Conservation (phyloP, 441 rosid genomes). For the Sinapis alba region DNA sequence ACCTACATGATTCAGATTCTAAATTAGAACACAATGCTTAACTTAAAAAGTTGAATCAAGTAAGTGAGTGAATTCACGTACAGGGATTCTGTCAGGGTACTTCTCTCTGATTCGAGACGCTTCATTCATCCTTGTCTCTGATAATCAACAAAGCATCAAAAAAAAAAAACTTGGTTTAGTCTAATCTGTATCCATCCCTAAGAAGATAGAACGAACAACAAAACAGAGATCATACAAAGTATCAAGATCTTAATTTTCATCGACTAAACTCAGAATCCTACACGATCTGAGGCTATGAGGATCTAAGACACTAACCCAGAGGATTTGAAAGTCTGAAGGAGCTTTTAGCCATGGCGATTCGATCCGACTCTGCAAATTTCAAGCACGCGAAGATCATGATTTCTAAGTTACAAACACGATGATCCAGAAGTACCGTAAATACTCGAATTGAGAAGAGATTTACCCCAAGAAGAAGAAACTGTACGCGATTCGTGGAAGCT, state of each 20-base stretch:
- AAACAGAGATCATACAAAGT: not conserved
- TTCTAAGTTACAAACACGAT: not conserved
- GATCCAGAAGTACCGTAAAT: constrained; percentile 14
- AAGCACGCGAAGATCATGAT: constrained; percentile 55
- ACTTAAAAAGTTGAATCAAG: not conserved
- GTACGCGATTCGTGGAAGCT: constrained; percentile 31
- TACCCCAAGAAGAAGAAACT: constrained; percentile 46
- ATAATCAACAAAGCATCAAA: not conserved
- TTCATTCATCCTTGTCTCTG: no score
- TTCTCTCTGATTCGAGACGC: constrained; percentile 77
- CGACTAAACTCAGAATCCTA: not conserved
- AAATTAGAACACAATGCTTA: constrained; percentile 15
- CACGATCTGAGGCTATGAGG: not conserved
- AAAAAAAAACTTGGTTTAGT: not conserved
- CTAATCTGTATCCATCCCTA: not conserved
- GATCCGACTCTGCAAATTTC: constrained; percentile 57
- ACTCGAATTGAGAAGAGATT: constrained; percentile 30
- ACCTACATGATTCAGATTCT: constrained; percentile 47
- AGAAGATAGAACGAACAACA: not conserved
- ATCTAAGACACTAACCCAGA: constrained; percentile 45
- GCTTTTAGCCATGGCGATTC: constrained; percentile 55
- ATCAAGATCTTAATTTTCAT: not conserved
- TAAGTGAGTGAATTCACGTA: constrained; percentile 12
- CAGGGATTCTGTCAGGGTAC: constrained; percentile 94
- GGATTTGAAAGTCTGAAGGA: constrained; percentile 61